Conservation (phyloP, 2,329 filamentous ascomycete genomes). For the Aspergillus ochraceoroseus region DNA sequence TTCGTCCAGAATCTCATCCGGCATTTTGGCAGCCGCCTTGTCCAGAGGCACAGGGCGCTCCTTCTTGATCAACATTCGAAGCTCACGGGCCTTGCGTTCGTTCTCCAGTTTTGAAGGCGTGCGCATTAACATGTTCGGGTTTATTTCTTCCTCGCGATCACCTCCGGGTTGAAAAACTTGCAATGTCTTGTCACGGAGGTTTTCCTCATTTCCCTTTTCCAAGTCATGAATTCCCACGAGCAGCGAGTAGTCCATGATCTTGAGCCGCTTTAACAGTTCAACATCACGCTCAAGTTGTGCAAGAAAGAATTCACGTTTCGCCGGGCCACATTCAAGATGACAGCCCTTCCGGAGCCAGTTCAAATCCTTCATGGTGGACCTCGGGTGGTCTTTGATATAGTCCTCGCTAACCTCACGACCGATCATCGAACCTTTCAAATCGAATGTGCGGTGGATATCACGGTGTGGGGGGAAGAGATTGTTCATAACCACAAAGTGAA, state of each 20-base stretch:
- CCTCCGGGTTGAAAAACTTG: constrained; percentile 91
- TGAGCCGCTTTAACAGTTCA: constrained; percentile 72
- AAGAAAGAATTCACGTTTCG: constrained; percentile 82
- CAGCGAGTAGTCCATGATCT: constrained; percentile 99
- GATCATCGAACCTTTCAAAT: constrained; percentile 92
- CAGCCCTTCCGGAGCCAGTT: constrained; percentile 89
- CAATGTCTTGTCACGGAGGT: constrained; percentile 80
- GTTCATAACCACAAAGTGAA: constrained; percentile 99
- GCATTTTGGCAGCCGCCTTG: constrained; percentile 77
- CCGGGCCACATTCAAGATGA: constrained; percentile 79
- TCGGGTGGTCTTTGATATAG: constrained; percentile 77
- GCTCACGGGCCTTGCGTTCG: constrained; percentile 80
- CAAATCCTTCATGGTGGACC: constrained; percentile 90
- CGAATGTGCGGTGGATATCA: constrained; percentile 95
- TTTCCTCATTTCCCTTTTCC: constrained; percentile 87
- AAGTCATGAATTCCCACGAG: constrained; percentile 91
- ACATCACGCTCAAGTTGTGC: constrained; percentile 87
- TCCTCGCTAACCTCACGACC: constrained; percentile 89
- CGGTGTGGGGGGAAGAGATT: constrained; percentile 96
- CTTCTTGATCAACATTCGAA: constrained; percentile 85
- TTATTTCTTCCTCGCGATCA: constrained; percentile 58
- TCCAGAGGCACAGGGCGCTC: constrained; percentile 93
- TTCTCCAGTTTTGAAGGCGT: constrained; percentile 93
- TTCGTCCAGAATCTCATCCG: constrained; percentile 75
- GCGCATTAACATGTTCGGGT: constrained; percentile 66